Evolutionary conservation across 1,139 yeast species (phyloP).

Genomic region (Citeromyces hawaiiensis): DNA sequence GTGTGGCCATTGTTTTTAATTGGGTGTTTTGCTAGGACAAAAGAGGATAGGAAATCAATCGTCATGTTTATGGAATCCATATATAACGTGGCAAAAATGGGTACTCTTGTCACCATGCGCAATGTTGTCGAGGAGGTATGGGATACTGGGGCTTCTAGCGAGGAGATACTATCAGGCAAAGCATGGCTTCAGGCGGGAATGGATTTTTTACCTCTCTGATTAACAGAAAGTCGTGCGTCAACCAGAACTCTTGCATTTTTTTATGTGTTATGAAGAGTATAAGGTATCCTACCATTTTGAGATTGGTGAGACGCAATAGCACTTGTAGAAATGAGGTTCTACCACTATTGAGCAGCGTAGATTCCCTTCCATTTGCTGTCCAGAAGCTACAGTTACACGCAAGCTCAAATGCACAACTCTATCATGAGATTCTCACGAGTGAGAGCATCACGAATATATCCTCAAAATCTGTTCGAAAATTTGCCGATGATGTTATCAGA

Average conservation of each 20-base stretch:
- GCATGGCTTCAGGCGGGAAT: constrained; percentile 34
- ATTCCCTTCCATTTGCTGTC: not conserved
- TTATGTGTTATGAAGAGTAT: not conserved
- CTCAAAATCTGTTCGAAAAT: not conserved
- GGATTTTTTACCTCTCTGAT: constrained; percentile 14
- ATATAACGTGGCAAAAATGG: constrained; percentile 36
- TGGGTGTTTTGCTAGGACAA: constrained; percentile 25
- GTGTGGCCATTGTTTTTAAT: constrained; percentile 44
- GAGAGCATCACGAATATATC: not conserved
- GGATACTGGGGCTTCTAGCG: constrained; percentile 23
- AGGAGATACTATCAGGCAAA: constrained; percentile 22
- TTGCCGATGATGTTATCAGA: not conserved
- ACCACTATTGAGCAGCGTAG: not conserved
- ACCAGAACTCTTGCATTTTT: not conserved
- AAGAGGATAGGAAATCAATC: constrained; percentile 17
- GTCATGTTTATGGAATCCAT: constrained; percentile 23
- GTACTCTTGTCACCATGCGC: constrained; percentile 28
- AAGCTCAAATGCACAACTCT: not conserved
- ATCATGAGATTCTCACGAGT: not conserved
- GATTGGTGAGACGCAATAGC: not conserved
- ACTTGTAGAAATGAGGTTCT: not conserved
- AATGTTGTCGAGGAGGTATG: constrained; percentile 28
- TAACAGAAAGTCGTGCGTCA: not conserved
- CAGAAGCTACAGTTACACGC: not conserved
- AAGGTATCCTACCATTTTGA: not conserved